phyloP scores from a whole-genome alignment of 768 basidiomycete species.

The Trametes coccinea region DNA sequence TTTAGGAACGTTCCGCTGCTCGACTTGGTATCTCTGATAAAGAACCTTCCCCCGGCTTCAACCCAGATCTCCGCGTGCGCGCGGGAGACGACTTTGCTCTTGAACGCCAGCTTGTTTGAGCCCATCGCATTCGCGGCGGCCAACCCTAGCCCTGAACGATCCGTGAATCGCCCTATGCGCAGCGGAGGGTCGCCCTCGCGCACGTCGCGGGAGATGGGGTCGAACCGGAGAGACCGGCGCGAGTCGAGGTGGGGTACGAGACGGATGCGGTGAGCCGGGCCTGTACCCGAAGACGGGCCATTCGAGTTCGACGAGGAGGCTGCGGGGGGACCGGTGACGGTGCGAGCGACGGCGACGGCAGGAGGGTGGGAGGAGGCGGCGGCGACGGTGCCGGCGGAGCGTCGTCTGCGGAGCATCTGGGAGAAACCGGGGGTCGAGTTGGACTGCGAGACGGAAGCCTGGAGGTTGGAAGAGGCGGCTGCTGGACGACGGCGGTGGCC shows the following conservation, averaged over 20 bases:
- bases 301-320: slow-evolving; percentile 27
- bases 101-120: slow-evolving; percentile 89
- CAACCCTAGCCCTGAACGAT: slow-evolving; percentile 68
- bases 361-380: slow-evolving; percentile 32
- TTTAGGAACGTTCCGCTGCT: slow-evolving; percentile 95
- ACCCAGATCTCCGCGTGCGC: slow-evolving; percentile 96
- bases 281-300: slow-evolving; percentile 14
- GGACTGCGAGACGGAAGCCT: slow-evolving; percentile 38
- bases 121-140: slow-evolving; percentile 67
- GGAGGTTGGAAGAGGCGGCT: slow-evolving; percentile 37
- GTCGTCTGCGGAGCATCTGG: slow-evolving; percentile 65
- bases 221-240: slow-evolving; percentile 85
- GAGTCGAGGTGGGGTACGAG: slow-evolving; percentile 95
- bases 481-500: slow-evolving; percentile 44
- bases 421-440: slow-evolving; percentile 47
- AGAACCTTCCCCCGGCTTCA: slow-evolving; percentile 68
- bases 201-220: slow-evolving; percentile 88
- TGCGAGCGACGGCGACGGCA: slow-evolving; percentile 27
- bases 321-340: slow-evolving; percentile 21
- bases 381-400: slow-evolving; percentile 59
- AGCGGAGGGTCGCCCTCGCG: slow-evolving; percentile 66
- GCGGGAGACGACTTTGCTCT: slow-evolving; percentile 91
- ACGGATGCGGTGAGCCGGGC: slow-evolving; percentile 71
- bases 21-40: slow-evolving; percentile 86
- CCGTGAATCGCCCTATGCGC: slow-evolving; percentile 94